Conservation (phyloP, 495 filamentous ascomycete species). For the Aspergillus funiculosus region DNA sequence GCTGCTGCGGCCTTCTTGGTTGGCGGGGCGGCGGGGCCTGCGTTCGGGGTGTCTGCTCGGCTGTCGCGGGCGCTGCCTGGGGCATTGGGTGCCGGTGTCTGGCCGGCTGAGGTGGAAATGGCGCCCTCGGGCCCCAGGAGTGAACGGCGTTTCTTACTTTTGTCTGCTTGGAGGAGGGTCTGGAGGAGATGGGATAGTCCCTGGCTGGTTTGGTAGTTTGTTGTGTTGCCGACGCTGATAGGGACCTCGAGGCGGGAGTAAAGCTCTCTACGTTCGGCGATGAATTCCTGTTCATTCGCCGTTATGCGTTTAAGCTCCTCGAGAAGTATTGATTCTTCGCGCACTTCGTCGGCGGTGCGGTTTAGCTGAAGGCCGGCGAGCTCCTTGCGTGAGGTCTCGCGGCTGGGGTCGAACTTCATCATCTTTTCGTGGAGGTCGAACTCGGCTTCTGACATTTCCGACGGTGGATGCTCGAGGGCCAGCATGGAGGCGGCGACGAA, state of each 20-base stretch:
- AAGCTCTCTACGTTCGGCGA: conserved; percentile 84
- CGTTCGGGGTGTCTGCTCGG: conserved; percentile 37
- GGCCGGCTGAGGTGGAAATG: conserved; percentile 42
- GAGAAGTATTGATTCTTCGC: conserved; percentile 84
- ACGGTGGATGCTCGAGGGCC: conserved; percentile 70
- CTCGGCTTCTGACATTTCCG: conserved; percentile 79
- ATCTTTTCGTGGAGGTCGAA: conserved; percentile 76
- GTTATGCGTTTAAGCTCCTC: conserved; percentile 87
- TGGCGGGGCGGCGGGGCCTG: conserved; percentile 25
- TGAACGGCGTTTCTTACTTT: conserved; percentile 74
- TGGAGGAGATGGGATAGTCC: conserved; percentile 75
- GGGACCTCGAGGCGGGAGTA: conserved; percentile 80
- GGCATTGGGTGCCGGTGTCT: conserved; percentile 46
- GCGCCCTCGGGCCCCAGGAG: conserved; percentile 54
- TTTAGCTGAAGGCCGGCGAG: conserved; percentile 72
- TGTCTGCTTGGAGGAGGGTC: conserved; percentile 71
- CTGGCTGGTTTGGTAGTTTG: conserved; percentile 68
- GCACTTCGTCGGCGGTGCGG: conserved; percentile 77
- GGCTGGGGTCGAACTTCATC: conserved; percentile 71
- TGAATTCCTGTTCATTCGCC: conserved; percentile 69
- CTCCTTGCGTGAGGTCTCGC: conserved; percentile 73
- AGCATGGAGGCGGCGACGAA: conserved; percentile 77
- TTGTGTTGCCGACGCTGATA: conserved; percentile 58
- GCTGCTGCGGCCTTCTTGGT: conserved; percentile 52
- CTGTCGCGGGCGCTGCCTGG: conserved; percentile 26